Conservation (phyloP, 768 basidiomycete genomes). For the Psilocybe cubensis region DNA sequence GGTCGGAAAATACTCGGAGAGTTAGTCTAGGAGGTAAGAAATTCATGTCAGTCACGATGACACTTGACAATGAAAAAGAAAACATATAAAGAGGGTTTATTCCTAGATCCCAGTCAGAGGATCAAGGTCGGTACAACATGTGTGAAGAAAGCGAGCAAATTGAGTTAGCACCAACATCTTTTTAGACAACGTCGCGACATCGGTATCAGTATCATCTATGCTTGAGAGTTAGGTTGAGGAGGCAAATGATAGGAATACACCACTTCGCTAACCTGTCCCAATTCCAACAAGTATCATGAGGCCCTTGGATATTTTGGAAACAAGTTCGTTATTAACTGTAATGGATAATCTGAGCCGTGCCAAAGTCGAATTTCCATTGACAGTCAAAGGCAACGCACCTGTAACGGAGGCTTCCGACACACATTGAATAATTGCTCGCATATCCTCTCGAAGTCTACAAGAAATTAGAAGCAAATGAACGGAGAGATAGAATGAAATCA, state of each 20-base stretch:
- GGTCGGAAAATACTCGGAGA: conserved; percentile 74
- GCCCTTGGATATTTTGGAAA: conserved; percentile 84
- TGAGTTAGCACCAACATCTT: conserved; percentile 68
- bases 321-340: conserved; percentile 75
- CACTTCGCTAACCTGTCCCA: conserved; percentile 60
- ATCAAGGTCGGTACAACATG: conserved; percentile 12
- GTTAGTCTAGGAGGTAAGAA: conserved; percentile 51
- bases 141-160: conserved; percentile 19
- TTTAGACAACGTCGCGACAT: conserved; percentile 73
- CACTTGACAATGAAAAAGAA: conserved; percentile 1
- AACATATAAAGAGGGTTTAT: conserved; percentile 6
- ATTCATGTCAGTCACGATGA: conserved; percentile 7
- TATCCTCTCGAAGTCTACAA: conserved; percentile 29
- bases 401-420: conserved; percentile 85
- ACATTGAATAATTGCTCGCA: conserved; percentile 88
- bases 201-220: conserved; percentile 79
- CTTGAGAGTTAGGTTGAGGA: conserved; percentile 24
- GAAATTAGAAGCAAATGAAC: not conserved
- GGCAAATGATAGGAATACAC: not conserved
- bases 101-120: conserved; percentile 6
- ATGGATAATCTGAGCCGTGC: not conserved
- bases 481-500: not conserved
- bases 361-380: not conserved
- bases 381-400: conserved; percentile 45
- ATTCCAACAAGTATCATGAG: conserved; percentile 93